phyloP scores from a whole-genome alignment of 208 protist species.

The Borovskyia barvae region DNA sequence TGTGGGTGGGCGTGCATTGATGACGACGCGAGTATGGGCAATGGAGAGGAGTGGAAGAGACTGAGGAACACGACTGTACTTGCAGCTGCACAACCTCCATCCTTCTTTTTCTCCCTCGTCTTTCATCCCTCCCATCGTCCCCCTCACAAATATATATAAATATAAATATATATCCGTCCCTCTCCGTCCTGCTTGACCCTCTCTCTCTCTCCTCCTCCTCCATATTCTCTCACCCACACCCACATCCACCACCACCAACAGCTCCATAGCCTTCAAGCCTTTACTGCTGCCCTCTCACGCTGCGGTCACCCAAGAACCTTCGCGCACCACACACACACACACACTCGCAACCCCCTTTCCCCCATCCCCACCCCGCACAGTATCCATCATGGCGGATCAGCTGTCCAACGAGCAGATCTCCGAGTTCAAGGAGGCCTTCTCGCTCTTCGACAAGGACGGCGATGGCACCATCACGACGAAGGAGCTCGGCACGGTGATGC shows the following conservation, averaged over 20 bases:
- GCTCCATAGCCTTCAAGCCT: too few relatives aligned
- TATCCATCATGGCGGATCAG: conserved; percentile 68
- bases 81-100: too few relatives aligned
- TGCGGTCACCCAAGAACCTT: too few relatives aligned
- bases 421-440: conserved; percentile 99
- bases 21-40: too few relatives aligned
- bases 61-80: neutral
- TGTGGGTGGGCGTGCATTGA: too few relatives aligned
- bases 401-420: conserved; percentile 98
- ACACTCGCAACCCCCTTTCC: neutral
- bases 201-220: conserved; percentile 9
- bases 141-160: too few relatives aligned
- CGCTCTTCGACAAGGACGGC: conserved; percentile 97
- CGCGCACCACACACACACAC: conserved; percentile 7
- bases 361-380: neutral
- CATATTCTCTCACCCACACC: neutral
- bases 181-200: neutral
- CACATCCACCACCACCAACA: neutral
- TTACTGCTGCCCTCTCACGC: too few relatives aligned
- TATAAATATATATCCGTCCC: too few relatives aligned
- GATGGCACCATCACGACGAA: conserved; percentile 98
- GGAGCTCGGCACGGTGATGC: conserved; percentile 99
- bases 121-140: too few relatives aligned
- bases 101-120: too few relatives aligned
- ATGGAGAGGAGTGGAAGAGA: neutral